Evolutionary conservation across 2,329 filamentous ascomycete species (phyloP).

Genomic region (Geosmithia flava): DNA sequence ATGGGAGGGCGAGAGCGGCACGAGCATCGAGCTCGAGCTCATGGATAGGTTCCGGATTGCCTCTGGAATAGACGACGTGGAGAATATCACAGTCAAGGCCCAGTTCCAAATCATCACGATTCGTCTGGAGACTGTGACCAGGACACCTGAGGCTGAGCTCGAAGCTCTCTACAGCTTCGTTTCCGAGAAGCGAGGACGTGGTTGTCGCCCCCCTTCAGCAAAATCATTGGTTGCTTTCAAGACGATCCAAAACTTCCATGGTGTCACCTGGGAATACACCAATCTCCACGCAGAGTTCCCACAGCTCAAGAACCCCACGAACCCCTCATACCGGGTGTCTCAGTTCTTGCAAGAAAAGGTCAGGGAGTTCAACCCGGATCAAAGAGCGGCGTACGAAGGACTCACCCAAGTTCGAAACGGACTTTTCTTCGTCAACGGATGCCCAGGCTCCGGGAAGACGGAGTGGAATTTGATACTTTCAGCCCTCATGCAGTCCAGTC

Average conservation of each 20-base stretch:
- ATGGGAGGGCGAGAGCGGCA: conserved; percentile 11
- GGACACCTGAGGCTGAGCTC: conserved; percentile 19
- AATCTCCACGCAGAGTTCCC: conserved; percentile 16
- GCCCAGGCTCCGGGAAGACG: conserved; percentile 34
- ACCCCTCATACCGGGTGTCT: conserved; percentile 9
- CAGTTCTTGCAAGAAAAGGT: conserved; percentile 14
- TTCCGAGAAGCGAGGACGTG: conserved; percentile 5
- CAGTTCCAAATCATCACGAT: conserved; percentile 12
- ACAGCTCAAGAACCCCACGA: conserved; percentile 16
- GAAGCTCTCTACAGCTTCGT: conserved; percentile 14
- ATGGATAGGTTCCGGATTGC: conserved; percentile 53
- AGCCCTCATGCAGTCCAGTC: conserved; percentile 21
- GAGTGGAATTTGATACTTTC: conserved; percentile 31
- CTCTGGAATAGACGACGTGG: conserved; percentile 18
- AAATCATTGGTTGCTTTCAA: conserved; percentile 15
- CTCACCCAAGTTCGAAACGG: conserved; percentile 25
- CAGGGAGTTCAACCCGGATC: conserved; percentile 22
- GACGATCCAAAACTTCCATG: conserved; percentile 18
- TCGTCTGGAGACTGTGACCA: conserved; percentile 11
- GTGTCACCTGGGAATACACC: conserved; percentile 7
- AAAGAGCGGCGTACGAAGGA: conserved; percentile 19
- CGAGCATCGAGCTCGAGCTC: conserved; percentile 29
- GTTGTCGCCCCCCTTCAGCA: conserved; percentile 7
- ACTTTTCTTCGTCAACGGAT: conserved; percentile 30
- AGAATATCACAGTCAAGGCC: conserved; percentile 5